Evolutionary conservation across 352 stramenopile genomes (phyloP).

Genomic region (Phytophthora kernoviae): DNA sequence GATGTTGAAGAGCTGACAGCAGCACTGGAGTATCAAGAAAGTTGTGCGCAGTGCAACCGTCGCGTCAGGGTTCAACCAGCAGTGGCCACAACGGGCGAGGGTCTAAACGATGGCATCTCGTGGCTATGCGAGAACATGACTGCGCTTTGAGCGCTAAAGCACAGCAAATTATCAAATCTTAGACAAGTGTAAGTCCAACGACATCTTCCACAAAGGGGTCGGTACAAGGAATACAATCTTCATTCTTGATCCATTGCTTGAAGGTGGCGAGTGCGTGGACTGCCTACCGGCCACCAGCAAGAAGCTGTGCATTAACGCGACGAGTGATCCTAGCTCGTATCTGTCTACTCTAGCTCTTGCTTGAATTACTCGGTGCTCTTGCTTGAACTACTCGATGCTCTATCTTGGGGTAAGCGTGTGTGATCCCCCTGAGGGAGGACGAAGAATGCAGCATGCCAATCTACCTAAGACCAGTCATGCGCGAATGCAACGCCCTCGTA

Average conservation of each 20-base stretch:
- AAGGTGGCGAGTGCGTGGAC: constrained; percentile 5
- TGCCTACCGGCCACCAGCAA: constrained; percentile 8
- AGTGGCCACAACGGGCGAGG: constrained; percentile 79
- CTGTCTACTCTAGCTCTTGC: constrained; percentile 26
- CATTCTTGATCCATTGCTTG: constrained; percentile 31
- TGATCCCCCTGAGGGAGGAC: constrained; percentile 14
- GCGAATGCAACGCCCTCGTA: constrained; percentile 94
- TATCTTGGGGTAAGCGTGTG: constrained; percentile 20
- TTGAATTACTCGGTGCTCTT: constrained; percentile 27
- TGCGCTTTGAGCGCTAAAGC: constrained; percentile 43
- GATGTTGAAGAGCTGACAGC: constrained; percentile 55
- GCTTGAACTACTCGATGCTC: constrained; percentile 15
- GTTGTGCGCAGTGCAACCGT: constrained; percentile 49
- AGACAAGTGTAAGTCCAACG: constrained; percentile 1
- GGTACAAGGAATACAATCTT: constrained; percentile 32
- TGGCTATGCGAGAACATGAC: constrained; percentile 86
- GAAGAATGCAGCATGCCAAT: constrained; percentile 13
- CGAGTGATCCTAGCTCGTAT: constrained; percentile 3
- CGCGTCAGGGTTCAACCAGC: constrained; percentile 68
- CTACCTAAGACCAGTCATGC: constrained; percentile 66
- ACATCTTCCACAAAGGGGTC: constrained; percentile 4
- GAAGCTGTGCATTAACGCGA: constrained; percentile 9
- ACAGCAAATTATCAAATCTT: constrained; percentile 10
- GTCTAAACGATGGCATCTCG: constrained; percentile 69
- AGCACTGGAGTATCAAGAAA: constrained; percentile 58